Evolutionary conservation across 2,329 filamentous ascomycete genomes (phyloP), one percentile per base, ranked within the genome.

Genomic region (Reticulascus tulasneorum): DNA sequence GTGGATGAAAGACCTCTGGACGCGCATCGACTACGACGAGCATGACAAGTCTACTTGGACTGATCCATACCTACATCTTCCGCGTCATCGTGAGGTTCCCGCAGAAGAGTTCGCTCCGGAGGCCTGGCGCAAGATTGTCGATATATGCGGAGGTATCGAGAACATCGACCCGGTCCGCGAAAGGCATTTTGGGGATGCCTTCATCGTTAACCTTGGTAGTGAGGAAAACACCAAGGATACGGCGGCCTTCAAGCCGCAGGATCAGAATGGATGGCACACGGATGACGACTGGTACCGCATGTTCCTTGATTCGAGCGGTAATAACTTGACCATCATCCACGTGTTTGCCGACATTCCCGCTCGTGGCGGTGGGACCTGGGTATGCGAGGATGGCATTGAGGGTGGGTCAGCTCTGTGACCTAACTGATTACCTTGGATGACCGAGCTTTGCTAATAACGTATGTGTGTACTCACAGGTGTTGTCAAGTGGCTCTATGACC

Each of bases 11-110:
- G 37, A 40, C 26, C 13, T 40, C 10, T 40, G 37, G 37, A 27
- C 21, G 9, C 23, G 37, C 12, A 21, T 38, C n/a, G 37, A 21
- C 19, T 40, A 38, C 23, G 33, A 29, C 32, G 37, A 37, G 33
- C 37, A 40, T 16, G 37, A 40, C 27, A 37, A 37, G 24, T 40
- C 37, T 11, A 40, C 37, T n/a, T 40, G 37, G 37, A 18, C 38
- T 18, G 29, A 22, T 12, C 31, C 25, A 20, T 39, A 39, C 24
- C 22, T 39, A 16, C 36, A 39, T 17, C 35, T 37, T 15, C 35
- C 35, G 12, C 25, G 35, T 13, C 35, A 37, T 24, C 35, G 35
- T 16, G 35, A 37, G 29, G 35, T 37, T 22, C 35, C 35, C 7
- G 35, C 35, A 12, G 35, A 37, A 23, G 35, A 37, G 21, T 37